Conservation (phyloP, 495 filamentous ascomycete genomes). For the Aspergillus cavernicola region DNA sequence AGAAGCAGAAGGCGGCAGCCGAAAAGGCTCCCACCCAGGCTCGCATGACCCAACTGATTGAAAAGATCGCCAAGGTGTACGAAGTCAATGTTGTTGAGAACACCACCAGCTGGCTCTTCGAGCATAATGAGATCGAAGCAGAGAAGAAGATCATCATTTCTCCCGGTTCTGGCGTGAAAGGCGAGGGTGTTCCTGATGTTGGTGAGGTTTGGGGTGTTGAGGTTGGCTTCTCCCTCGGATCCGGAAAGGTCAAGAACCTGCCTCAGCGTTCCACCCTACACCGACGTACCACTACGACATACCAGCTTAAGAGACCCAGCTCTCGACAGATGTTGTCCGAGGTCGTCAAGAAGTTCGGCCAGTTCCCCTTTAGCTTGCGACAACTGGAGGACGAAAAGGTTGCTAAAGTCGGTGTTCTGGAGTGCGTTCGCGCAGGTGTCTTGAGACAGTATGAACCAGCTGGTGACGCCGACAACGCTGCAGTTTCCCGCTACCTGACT, state of each 20-base stretch:
- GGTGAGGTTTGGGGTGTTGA: conserved; percentile 98
- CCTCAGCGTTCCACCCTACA: conserved; percentile 86
- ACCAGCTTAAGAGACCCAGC: conserved; percentile 85
- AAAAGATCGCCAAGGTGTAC: conserved; percentile 89
- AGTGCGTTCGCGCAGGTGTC: conserved; percentile 88
- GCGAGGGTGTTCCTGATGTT: conserved; percentile 84
- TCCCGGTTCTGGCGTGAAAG: conserved; percentile 80
- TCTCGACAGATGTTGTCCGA: conserved; percentile 88
- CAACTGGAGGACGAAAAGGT: conserved; percentile 96
- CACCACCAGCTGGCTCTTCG: conserved; percentile 94
- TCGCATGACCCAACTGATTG: conserved; percentile 78
- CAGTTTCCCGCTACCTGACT: conserved; percentile 81
- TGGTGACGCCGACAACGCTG: conserved; percentile 79
- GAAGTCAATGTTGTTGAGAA: conserved; percentile 93
- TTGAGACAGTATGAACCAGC: conserved; percentile 93
- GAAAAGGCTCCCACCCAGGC: conserved; percentile 75
- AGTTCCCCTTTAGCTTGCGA: conserved; percentile 94
- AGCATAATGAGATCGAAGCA: conserved; percentile 94
- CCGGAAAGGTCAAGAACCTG: conserved; percentile 89
- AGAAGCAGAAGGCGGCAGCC: conserved; percentile 86
- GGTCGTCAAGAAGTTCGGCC: conserved; percentile 92
- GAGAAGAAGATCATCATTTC: conserved; percentile 97
- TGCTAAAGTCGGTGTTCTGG: conserved; percentile 92
- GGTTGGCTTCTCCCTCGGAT: conserved; percentile 84
- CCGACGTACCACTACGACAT: conserved; percentile 85